Base-by-base conservation (phyloP, 495 filamentous ascomycete genomes). In the Neurospora sp. region DNA sequence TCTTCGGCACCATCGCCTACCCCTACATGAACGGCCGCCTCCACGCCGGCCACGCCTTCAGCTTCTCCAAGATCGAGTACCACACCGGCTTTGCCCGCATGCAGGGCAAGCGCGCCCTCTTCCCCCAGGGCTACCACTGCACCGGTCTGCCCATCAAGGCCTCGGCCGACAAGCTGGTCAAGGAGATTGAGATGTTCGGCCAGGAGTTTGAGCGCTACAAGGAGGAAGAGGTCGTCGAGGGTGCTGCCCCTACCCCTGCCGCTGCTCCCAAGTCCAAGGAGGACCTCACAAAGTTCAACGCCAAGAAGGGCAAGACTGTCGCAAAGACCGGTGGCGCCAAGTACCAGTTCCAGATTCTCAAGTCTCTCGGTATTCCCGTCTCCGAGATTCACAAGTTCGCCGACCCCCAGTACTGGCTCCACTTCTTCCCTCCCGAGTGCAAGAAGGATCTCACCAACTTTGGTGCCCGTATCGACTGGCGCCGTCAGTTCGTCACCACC, bases 111-210 rank as follows among this genome's bases (percentile, higher is more conserved):
- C 86, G 91, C 65, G 86, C 89, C 72, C 85, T 98, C 61, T 98
- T 95, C 81, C 96, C 96, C 70, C 89, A 93, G 69, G 96, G 96
- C 16, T 98, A 92, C 83, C 96, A 99, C 84, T 96, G 93, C 83
- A 98, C 96, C 1, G 96, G 96, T 79, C 95, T 99, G 89, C 94
- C 96, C 5, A 98, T 99, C 84, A 98, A 97, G 81, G 94, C 96
- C 5, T 97, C 92, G 78, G 95, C 96, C 37, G 96, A 99, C 83
- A 98, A 98, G 83, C 89, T 99, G 42, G 85, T 86, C 68, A 90
- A 95, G 71, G 96, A 99, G 79, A 88, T 97, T 18, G 88, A 93
- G 82, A 85, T 92, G 83, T 99, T 99, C 80, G 96, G 96, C 31
- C 82, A 90, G 78, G 88, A 92, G 76, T 99, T 99, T 75, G 92